Conservation (phyloP, 768 basidiomycete genomes). For the Podaxis sp. region DNA sequence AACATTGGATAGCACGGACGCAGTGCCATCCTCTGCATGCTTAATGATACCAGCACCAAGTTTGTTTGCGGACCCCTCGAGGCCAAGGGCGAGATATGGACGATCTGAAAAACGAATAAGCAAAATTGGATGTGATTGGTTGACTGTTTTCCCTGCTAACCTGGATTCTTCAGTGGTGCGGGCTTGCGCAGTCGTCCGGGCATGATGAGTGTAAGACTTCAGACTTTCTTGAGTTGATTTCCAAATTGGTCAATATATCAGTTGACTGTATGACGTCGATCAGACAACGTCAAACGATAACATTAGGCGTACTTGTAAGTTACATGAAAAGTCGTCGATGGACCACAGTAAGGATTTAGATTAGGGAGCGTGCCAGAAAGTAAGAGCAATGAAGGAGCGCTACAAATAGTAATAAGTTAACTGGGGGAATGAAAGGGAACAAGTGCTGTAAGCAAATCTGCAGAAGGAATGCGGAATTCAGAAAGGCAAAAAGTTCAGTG, state of each 20-base stretch:
- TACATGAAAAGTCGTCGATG: not conserved
- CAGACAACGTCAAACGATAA: not conserved
- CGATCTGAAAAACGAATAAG: slow-evolving; percentile 40
- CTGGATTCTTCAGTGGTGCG: slow-evolving; percentile 35
- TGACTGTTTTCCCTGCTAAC: slow-evolving; percentile 21
- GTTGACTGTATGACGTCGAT: not conserved
- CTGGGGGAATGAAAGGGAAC: not conserved
- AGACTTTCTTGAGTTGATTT: not conserved
- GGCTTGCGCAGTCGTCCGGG: slow-evolving; percentile 24
- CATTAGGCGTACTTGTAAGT: not conserved
- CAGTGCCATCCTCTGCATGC: slow-evolving; percentile 72
- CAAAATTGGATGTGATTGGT: not conserved
- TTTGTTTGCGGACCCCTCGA: slow-evolving; percentile 98
- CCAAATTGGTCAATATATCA: not conserved
- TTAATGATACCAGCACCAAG: slow-evolving; percentile 91
- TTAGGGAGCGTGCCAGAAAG: not conserved
- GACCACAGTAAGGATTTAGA: not conserved
- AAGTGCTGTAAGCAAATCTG: not conserved
- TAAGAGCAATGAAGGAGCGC: not conserved
- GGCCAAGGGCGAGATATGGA: slow-evolving; percentile 84
- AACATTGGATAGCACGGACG: slow-evolving; percentile 84
- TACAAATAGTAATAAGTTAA: slow-evolving; percentile 6
- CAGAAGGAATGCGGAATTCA: not conserved
- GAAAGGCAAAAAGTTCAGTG: not conserved
- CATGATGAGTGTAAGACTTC: slow-evolving; percentile 20